Evolutionary conservation across 2,329 filamentous ascomycete species (phyloP).

Genomic region (Lojkania enalia): DNA sequence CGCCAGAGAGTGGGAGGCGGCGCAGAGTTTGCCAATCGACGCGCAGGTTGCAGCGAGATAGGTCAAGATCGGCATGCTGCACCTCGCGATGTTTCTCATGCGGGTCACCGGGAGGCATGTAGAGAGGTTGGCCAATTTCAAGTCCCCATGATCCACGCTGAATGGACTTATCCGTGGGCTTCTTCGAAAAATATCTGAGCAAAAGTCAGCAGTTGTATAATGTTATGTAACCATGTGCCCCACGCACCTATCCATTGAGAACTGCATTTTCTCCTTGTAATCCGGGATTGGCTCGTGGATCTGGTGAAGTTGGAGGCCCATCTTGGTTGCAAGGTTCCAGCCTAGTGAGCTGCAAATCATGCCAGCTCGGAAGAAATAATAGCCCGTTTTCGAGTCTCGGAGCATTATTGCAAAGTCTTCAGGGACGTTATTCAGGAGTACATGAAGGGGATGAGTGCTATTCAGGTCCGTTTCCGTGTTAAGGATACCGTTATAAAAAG

Average conservation of each 20-base stretch:
- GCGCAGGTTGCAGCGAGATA: slow-evolving; percentile 67
- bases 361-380: slow-evolving; percentile 75
- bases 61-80: slow-evolving; percentile 60
- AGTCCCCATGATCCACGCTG: slow-evolving; percentile 85
- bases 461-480: slow-evolving; percentile 63
- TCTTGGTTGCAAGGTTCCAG: slow-evolving; percentile 76
- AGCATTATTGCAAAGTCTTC: slow-evolving; percentile 83
- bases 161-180: slow-evolving; percentile 73
- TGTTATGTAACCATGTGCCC: slow-evolving; percentile 9
- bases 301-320: slow-evolving; percentile 68
- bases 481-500: slow-evolving; percentile 72
- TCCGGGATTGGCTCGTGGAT: slow-evolving; percentile 79
- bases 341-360: slow-evolving; percentile 78
- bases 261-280: slow-evolving; percentile 85
- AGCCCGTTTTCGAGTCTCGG: slow-evolving; percentile 69
- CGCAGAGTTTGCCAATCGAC: slow-evolving; percentile 90
- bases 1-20: slow-evolving; percentile 73
- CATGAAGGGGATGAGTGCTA: slow-evolving; percentile 65
- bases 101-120: slow-evolving; percentile 69
- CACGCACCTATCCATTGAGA: slow-evolving; percentile 78
- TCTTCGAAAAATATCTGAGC: slow-evolving; percentile 75
- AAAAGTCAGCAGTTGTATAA: slow-evolving; percentile 2
- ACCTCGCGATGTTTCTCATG: slow-evolving; percentile 62
- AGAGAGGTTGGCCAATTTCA: slow-evolving; percentile 74
- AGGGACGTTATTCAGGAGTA: slow-evolving; percentile 76